Base-by-base conservation (phyloP, 1,284 basidiomycete species). In the Acaromyces ingoldii region DNA sequence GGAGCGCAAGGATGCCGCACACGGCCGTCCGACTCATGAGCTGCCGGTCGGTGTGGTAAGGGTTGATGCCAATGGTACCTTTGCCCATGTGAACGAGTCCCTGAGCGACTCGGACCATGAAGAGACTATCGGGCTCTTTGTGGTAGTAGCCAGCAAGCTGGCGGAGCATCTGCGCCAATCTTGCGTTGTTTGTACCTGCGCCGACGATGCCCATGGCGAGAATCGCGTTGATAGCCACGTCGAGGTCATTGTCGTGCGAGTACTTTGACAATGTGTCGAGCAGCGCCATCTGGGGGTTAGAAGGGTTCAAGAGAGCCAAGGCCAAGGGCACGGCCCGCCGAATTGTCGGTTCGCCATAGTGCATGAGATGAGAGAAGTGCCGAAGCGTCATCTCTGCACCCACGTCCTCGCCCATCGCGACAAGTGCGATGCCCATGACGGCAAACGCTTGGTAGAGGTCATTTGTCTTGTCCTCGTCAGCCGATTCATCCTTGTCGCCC, bases 241-340 rank as follows among this genome's bases (percentile, higher is more conserved):
- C 83, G 31, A 97, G 85, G 77, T 99, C 95, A 71, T 88, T 92
- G 80, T 99, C 95, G 80, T 99, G 95, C 62, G 91, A 95, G 80
- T 98, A 98, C 77, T 95, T 96, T n/a, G 92, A 97, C 6, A 99
- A 84, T 0, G 91, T 97, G 77, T 99, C 95, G 63, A 99, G 85
- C 60, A 98, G 88, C 26, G 88, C 81, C n/a, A 97, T 82, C 77
- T 90, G 88, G 15, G 95, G 95, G 78, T 98, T 96, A 50, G 95
- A 98, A 15, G 91, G 85, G 75, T 87, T 91, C 73, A 97, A 84
- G 49, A 99, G 84, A 57, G 90, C 93, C 42, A 99, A 85, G 5
- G 93, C 95, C 5, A 99, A 84, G 15, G 95, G 95, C n/a, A 99
- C 88, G 1, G 88, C 81, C 80, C 89, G 88, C 30, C 95, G 86